These are phyloP conservation scores for Juglanconis sp. DNA, from an alignment of 2,329 filamentous ascomycete genomes.

Conservation along the genomic window DNA sequence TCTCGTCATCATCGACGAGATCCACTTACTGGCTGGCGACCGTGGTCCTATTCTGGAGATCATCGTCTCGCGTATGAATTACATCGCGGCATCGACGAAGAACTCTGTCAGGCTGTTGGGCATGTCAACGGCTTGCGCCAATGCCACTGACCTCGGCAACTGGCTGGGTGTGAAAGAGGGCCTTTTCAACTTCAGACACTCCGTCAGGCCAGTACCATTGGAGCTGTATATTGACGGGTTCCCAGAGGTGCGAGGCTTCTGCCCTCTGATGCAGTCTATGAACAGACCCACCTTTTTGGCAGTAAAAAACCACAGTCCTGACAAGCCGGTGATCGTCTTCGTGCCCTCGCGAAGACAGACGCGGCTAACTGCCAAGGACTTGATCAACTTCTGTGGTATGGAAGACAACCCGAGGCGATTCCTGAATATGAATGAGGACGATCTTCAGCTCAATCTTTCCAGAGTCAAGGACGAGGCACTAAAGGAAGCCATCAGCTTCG, in stretches of 20 bases:
- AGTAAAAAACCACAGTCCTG: constrained; percentile 92
- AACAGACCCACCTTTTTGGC: constrained; percentile 94
- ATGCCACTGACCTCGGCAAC: constrained; percentile 88
- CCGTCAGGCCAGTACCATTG: constrained; percentile 89
- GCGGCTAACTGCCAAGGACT: constrained; percentile 86
- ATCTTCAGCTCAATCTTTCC: constrained; percentile 80
- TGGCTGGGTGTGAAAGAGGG: constrained; percentile 97
- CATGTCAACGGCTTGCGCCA: constrained; percentile 99
- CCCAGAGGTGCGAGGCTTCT: constrained; percentile 91
- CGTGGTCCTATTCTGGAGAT: constrained; percentile 97
- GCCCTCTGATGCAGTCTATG: constrained; percentile 98
- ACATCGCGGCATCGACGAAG: constrained; percentile 92
- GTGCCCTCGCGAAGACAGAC: constrained; percentile 95
- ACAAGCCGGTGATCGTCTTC: constrained; percentile 97
- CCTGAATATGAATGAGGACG: constrained; percentile 90
- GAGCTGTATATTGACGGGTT: constrained; percentile 98
- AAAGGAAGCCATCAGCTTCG: constrained; percentile 92
- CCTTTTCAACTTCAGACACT: constrained; percentile 95
- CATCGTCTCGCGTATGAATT: constrained; percentile 94
- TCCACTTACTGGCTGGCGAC: constrained; percentile 93
- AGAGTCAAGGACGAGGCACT: constrained; percentile 91
- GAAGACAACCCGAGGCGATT: constrained; percentile 95
- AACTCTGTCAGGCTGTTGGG: constrained; percentile 84
- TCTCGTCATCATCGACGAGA: constrained; percentile 97
- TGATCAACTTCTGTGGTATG: constrained; percentile 98